Evolutionary conservation across 2,329 filamentous ascomycete genomes (phyloP).

Genomic region (Aureobasidium sp.): DNA sequence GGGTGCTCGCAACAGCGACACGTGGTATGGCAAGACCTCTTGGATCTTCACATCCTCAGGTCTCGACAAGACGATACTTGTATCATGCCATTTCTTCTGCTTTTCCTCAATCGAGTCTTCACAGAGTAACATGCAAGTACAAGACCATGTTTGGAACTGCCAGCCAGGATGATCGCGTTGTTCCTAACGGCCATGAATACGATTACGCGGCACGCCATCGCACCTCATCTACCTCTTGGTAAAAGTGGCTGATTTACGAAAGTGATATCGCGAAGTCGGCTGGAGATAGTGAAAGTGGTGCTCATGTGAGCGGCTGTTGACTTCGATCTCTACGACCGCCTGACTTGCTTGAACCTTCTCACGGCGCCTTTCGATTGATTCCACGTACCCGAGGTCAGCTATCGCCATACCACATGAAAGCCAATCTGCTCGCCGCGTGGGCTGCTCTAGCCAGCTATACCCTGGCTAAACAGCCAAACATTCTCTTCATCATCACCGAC

Average conservation of each 20-base stretch:
- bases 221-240: not conserved
- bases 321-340: not conserved
- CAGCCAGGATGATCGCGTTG: not conserved
- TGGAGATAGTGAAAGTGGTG: not conserved
- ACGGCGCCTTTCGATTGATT: not conserved
- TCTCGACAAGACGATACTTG: too few species aligned
- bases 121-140: not conserved
- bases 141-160: not conserved
- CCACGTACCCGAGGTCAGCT: not conserved
- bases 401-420: not conserved
- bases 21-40: not conserved
- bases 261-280: not conserved
- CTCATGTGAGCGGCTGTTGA: not conserved
- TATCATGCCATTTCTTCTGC: not conserved
- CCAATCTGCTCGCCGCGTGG: not conserved
- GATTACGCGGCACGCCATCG: constrained; percentile 5
- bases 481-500: constrained; percentile 62
- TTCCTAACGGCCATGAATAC: not conserved
- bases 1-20: not conserved
- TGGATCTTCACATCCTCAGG: not conserved
- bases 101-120: too few species aligned
- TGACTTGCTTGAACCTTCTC: not conserved
- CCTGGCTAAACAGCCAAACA: constrained; percentile 37
- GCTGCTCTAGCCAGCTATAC: not conserved
- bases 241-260: not conserved